Base-by-base conservation (phyloP, 108 stramenopile species). In the Nitzschia palea region DNA sequence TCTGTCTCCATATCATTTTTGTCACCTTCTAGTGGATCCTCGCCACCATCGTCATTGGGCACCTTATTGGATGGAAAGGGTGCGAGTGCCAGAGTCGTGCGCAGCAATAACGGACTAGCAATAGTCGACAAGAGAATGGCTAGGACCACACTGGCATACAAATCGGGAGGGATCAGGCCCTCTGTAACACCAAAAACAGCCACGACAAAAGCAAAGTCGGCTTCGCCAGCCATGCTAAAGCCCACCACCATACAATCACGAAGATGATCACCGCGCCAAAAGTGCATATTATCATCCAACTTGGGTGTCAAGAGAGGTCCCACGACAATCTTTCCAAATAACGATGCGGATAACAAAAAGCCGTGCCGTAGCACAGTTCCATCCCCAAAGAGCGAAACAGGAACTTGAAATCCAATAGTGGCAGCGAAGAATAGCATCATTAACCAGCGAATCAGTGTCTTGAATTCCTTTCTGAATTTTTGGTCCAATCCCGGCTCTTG, bases 341-440 rank as follows among this genome's bases (percentile, higher is more conserved):
- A 44, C 2, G 89, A 76, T 55, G 84, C n/a, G 15, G 80, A 66
- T 23, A 86, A 78, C 20, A 87, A 55, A 73, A 45, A 55, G 15
- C 89, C 89, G 12, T 71, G 59, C 2, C 72, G 67, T 37, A 86
- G 57, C 42, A 84, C 80, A 17, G 34, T 70, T 1, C 44, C 51
- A 64, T 80, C 70, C 1, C 70, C 68, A 73, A 87, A 86, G 35
- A 85, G 68, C 15, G 63, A 70, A 26, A 80, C 45, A 6, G 79
- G 79, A 20, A 80, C 68, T 44, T 65, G 68, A 55, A 80, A 80
- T 15, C 68, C 79, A 54, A 80, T 80, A 15, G 64, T 66, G 1
- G 79, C 68, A 17, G 86, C 88, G 76, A 92, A 87, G 73, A 92
- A 89, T 18, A 92, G 67, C 27, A 82, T 78, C 86, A 92, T 83